Base-by-base conservation (phyloP, 441 rosid species). In the Arabidopsis lyrata region DNA sequence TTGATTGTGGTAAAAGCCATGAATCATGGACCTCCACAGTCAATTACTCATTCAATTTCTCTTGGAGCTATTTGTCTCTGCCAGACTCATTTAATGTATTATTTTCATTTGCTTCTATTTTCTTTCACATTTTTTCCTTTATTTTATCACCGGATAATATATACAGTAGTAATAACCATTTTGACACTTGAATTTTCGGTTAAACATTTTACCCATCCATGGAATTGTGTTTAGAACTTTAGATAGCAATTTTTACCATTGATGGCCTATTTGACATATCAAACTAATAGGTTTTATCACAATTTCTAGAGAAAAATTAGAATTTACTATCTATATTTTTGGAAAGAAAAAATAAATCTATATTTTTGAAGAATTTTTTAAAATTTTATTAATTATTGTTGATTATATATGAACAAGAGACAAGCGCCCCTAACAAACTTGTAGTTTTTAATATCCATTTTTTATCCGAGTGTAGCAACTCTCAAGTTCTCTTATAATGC, bases 1-100 rank as follows among this genome's bases (percentile, higher is more conserved):
- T 56, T 63, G 39, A 70, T 70, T 56, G 80, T 64, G 76, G 80
- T 70, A 64, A 64, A 76, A 70, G 76, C 80, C 80, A 76, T 70
- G 67, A 76, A 64, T 76, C 72, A 76, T 76, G 80, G 80, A 70
- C 34, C 80, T 57, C 62, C 58, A 39, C 80, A 38, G 66, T 70
- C 56, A 64, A 31, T 47, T 55, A 62, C 54, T 45, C 75, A 76
- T 69, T 76, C 66, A 69, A 55, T 76, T 68, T 63, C 52, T 63
- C 36, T 76, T 76, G 75, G 70, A 69, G 66, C 75, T 56, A 76
- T 76, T 63, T 63, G 79, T 63, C 71, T 39, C 76, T 42, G 67
- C 76, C 76, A 70, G 12, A 57, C 55, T 70, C 80, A 64, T 64
- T 70, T 39, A 63, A 11, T 64, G 56, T 70, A 20, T 76, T 57